A percentile compares a stretch with the other conserved stretches of the same genome.
phyloP scores from a whole-genome alignment of 2,329 filamentous ascomycete genomes.

The Aspergillus latus region DNA sequence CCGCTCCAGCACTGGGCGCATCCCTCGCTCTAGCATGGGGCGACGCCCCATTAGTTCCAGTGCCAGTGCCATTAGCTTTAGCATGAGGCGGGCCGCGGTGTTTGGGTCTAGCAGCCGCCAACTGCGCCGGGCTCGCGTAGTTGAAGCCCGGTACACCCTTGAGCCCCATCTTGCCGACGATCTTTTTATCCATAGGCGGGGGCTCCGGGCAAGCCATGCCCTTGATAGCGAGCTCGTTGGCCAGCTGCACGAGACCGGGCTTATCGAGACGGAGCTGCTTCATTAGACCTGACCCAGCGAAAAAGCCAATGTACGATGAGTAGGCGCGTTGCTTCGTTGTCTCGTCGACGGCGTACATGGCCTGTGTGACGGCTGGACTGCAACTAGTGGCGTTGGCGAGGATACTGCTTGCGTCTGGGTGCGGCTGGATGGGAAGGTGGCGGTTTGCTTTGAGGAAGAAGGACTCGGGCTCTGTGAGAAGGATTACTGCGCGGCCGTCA shows the following conservation, averaged over 20 bases:
- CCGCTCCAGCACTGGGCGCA: neutral
- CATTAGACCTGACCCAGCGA: slow-evolving; percentile 33
- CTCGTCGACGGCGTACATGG: slow-evolving; percentile 33
- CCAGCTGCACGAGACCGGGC: slow-evolving; percentile 35
- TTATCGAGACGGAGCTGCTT: slow-evolving; percentile 35
- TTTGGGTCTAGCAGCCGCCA: neutral
- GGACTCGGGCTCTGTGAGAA: slow-evolving; percentile 53
- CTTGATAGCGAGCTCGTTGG: slow-evolving; percentile 38
- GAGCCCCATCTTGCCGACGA: slow-evolving; percentile 42
- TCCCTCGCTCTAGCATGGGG: neutral
- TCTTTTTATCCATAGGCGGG: slow-evolving; percentile 39
- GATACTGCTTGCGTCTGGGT: slow-evolving; percentile 45
- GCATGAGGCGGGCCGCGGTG: neutral
- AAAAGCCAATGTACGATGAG: slow-evolving; percentile 38
- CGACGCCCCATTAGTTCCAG: neutral
- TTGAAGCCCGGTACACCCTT: slow-evolving; percentile 40
- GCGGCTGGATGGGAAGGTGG: slow-evolving; percentile 52
- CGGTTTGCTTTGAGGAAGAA: slow-evolving; percentile 54
- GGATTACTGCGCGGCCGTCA: slow-evolving; percentile 54
- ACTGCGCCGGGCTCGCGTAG: slow-evolving; percentile 13
- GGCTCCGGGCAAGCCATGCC: slow-evolving; percentile 41
- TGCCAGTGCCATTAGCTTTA: neutral
- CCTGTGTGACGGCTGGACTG: slow-evolving; percentile 29
- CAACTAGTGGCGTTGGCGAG: slow-evolving; percentile 34
- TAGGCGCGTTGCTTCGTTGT: slow-evolving; percentile 38